Evolutionary conservation across 1,284 basidiomycete genomes (phyloP).

Genomic region (Cutaneotrichosporon dermatis): DNA sequence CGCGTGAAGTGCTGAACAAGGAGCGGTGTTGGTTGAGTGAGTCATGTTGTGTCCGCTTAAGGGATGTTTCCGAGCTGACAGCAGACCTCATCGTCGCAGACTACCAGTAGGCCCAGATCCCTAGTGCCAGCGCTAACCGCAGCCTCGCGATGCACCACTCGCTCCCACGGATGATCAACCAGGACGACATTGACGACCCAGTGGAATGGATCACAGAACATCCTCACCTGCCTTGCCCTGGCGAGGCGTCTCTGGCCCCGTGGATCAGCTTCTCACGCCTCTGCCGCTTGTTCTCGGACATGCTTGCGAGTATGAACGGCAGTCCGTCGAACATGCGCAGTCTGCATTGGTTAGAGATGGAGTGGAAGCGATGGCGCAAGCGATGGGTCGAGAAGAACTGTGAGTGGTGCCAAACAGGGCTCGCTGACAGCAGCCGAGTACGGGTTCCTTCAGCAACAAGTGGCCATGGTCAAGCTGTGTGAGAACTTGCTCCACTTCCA

Average conservation of each 20-base stretch:
- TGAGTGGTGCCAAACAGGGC: conserved; percentile 8
- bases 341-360: conserved; percentile 28
- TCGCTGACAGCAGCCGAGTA: conserved; percentile 11
- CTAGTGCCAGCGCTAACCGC: background rate
- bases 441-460: conserved; percentile 20
- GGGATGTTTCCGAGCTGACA: background rate
- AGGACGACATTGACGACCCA: conserved; percentile 27
- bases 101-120: conserved; percentile 21
- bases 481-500: conserved; percentile 26
- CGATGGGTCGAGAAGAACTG: conserved; percentile 29
- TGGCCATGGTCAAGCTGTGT: conserved; percentile 23
- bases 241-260: conserved; percentile 34
- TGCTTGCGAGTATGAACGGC: conserved; percentile 28
- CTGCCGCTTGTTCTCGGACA: conserved; percentile 26
- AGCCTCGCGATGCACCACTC: conserved; percentile 30
- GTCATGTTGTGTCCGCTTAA: background rate
- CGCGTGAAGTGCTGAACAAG: conserved; percentile 29
- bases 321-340: conserved; percentile 26
- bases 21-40: conserved; percentile 33
- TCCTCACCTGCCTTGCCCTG: conserved; percentile 27
- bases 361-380: conserved; percentile 27
- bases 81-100: conserved; percentile 29
- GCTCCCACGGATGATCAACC: conserved; percentile 27
- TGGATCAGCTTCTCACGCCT: conserved; percentile 29
- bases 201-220: conserved; percentile 33